Percentiles rank a stretch among this genome's conserved stretches.
phyloP scores from a whole-genome alignment of 2,329 filamentous ascomycete genomes.

The Aspergillus ibericus region DNA sequence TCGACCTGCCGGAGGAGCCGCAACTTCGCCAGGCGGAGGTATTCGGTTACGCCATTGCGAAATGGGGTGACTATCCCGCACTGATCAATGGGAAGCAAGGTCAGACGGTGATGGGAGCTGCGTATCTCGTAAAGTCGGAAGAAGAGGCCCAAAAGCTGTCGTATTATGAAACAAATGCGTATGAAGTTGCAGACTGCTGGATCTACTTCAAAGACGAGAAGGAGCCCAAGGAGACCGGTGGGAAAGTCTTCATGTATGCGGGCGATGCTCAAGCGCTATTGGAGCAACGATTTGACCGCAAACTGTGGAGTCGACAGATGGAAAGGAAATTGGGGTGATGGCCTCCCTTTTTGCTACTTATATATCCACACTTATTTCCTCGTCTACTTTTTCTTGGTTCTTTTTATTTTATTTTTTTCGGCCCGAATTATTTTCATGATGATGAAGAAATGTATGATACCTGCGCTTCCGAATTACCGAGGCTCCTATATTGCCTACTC shows the following conservation, averaged over 20 bases:
- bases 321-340: neutral
- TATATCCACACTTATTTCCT: too few species aligned
- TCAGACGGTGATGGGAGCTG: constrained; percentile 12
- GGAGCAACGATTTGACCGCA: constrained; percentile 24
- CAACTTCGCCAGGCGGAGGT: constrained; percentile 13
- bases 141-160: constrained; percentile 10
- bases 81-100: constrained; percentile 15
- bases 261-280: constrained; percentile 24
- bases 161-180: neutral
- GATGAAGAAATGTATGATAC: too few species aligned
- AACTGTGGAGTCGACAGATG: constrained; percentile 19
- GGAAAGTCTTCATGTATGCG: constrained; percentile 29
- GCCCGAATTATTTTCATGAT: too few species aligned
- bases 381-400: too few species aligned
- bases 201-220: constrained; percentile 2
- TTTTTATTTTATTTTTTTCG: too few species aligned
- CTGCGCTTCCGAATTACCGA: too few species aligned
- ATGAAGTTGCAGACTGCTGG: neutral
- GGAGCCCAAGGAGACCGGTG: constrained; percentile 11
- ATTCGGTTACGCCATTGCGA: constrained; percentile 15
- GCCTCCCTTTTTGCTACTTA: too few species aligned
- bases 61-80: constrained; percentile 20
- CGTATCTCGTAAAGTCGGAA: constrained; percentile 12
- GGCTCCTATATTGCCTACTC: too few species aligned
- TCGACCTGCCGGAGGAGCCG: constrained; percentile 15